Conservation (phyloP, 805 yeast genomes). For the Spathaspora arborariae region DNA sequence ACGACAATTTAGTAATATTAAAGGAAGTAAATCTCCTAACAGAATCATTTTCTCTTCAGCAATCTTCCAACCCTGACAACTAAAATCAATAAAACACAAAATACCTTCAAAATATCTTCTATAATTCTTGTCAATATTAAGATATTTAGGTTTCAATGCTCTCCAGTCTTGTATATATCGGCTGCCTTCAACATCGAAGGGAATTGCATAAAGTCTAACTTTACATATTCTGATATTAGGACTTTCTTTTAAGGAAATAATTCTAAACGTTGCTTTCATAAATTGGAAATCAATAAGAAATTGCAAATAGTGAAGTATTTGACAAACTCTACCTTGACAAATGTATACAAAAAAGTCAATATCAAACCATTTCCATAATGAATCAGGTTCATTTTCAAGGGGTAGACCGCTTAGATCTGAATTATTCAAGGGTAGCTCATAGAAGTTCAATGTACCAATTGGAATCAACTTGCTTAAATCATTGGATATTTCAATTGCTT, state of each 20-base stretch:
- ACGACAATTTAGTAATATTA: background rate
- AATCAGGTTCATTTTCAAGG: constrained; percentile 20
- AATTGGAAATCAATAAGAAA: constrained; percentile 41
- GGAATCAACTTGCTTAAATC: constrained; percentile 37
- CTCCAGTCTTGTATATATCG: constrained; percentile 34
- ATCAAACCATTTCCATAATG: constrained; percentile 54
- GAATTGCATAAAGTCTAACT: constrained; percentile 47
- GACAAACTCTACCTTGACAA: constrained; percentile 12
- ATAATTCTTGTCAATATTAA: constrained; percentile 20
- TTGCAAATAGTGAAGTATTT: constrained; percentile 33
- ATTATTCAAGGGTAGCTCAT: constrained; percentile 38
- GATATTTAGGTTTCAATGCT: constrained; percentile 25
- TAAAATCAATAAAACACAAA: constrained; percentile 42
- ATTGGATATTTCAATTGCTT: constrained; percentile 32
- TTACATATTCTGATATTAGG: constrained; percentile 14
- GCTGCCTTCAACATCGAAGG: constrained; percentile 39
- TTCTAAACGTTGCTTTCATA: constrained; percentile 43
- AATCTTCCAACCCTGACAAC: constrained; percentile 6
- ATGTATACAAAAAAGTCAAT: constrained; percentile 30
- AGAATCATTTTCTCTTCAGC: background rate
- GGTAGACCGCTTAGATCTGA: constrained; percentile 28
- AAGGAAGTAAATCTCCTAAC: background rate
- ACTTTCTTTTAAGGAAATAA: constrained; percentile 11
- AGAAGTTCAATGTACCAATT: constrained; percentile 47
- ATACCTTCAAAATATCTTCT: constrained; percentile 30